Evolutionary conservation across 352 stramenopile species (phyloP).

Genomic region (Phytophthora idaei): DNA sequence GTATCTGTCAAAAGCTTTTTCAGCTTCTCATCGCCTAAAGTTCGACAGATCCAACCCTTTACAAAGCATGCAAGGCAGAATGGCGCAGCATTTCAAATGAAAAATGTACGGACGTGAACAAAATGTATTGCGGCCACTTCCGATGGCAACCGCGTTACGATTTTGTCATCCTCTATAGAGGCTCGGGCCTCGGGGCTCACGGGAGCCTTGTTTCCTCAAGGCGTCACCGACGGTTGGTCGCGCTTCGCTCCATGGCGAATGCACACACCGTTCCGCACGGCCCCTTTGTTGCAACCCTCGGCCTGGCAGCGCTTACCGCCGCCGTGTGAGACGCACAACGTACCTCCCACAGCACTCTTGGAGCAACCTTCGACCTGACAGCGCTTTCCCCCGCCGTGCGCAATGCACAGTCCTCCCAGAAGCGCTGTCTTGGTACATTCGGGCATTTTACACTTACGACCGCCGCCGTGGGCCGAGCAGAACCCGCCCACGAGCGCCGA

Average conservation of each 20-base stretch:
- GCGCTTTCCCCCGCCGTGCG: conserved; percentile 81
- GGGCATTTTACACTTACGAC: conserved; percentile 72
- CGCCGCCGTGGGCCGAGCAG: conserved; percentile 83
- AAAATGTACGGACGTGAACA: conserved; percentile 15
- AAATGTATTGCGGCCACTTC: conserved; percentile 45
- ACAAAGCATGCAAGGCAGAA: conserved; percentile 7
- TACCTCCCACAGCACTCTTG: conserved; percentile 71
- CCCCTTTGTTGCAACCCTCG: conserved; percentile 83
- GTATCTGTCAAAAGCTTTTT: conserved; percentile 7
- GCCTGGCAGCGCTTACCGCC: conserved; percentile 76
- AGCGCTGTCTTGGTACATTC: conserved; percentile 83
- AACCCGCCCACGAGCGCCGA: conserved; percentile 83
- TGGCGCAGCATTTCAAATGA: conserved; percentile 18
- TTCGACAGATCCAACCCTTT: conserved; percentile 7
- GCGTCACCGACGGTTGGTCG: conserved; percentile 37
- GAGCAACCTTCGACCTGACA: conserved; percentile 72
- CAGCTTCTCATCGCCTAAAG: conserved; percentile 27
- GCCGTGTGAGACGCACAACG: conserved; percentile 72
- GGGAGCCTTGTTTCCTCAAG: conserved; percentile 23
- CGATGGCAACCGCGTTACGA: conserved; percentile 41
- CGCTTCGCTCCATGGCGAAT: conserved; percentile 85
- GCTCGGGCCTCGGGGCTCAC: conserved; percentile 16
- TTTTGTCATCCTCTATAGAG: conserved; percentile 32
- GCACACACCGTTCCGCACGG: conserved; percentile 85
- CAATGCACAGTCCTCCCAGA: conserved; percentile 79